These are phyloP conservation scores for Mycena belliarum DNA, from an alignment of 768 basidiomycete genomes.

Conservation along the genomic window DNA sequence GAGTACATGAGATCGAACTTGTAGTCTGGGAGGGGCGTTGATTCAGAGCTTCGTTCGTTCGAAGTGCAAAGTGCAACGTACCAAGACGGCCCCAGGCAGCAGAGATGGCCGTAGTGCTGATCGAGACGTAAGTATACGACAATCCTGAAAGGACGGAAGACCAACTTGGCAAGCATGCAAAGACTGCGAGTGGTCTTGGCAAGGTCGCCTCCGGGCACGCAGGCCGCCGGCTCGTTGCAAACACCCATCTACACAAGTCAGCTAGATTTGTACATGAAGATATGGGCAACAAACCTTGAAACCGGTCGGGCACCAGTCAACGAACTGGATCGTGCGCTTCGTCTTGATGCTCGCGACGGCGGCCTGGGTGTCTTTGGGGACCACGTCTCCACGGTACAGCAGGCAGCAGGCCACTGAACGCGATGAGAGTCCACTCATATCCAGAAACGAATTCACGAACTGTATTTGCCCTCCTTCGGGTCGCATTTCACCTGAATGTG, in stretches of 20 bases:
- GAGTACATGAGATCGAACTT: slow-evolving; percentile 99
- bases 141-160: neutral
- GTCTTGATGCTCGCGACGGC: slow-evolving; percentile 96
- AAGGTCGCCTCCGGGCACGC: slow-evolving; percentile 92
- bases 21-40: slow-evolving; percentile 59
- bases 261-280: slow-evolving; percentile 21
- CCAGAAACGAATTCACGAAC: slow-evolving; percentile 44
- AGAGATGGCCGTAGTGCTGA: slow-evolving; percentile 88
- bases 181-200: slow-evolving; percentile 92
- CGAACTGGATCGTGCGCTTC: slow-evolving; percentile 96
- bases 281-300: slow-evolving; percentile 62
- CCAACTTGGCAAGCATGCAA: slow-evolving; percentile 94
- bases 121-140: neutral
- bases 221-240: slow-evolving; percentile 94
- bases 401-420: slow-evolving; percentile 83
- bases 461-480: slow-evolving; percentile 98
- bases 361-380: slow-evolving; percentile 92
- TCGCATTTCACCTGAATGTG: slow-evolving; percentile 66
- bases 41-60: neutral
- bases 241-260: slow-evolving; percentile 77
- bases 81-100: slow-evolving; percentile 90
- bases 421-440: slow-evolving; percentile 17
- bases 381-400: slow-evolving; percentile 94
- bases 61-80: slow-evolving; percentile 28
- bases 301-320: slow-evolving; percentile 98